Evolutionary conservation across 805 yeast genomes (phyloP).

Genomic region (Sungouiozyma intestinalis): DNA sequence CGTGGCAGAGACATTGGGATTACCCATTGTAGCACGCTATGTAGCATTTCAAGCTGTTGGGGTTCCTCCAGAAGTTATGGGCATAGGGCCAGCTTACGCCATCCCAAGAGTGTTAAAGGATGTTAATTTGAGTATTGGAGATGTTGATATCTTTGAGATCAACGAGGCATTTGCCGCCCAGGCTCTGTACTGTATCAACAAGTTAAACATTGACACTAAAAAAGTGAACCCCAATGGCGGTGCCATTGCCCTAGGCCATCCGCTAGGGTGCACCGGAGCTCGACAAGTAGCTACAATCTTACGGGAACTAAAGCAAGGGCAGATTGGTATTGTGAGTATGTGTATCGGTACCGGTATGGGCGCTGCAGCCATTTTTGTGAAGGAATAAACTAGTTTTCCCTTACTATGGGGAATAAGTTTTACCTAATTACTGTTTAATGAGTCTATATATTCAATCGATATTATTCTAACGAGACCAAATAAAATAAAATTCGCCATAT

Average conservation of each 20-base stretch:
- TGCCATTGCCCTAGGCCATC: conserved; percentile 94
- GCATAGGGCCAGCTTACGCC: conserved; percentile 94
- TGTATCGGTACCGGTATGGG: conserved; percentile 99
- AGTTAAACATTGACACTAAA: conserved; percentile 52
- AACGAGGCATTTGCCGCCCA: conserved; percentile 98
- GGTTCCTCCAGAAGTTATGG: conserved; percentile 96
- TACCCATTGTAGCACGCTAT: conserved; percentile 70
- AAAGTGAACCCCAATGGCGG: conserved; percentile 91
- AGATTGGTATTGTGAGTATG: conserved; percentile 90
- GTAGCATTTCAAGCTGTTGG: conserved; percentile 76
- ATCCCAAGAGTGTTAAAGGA: conserved; percentile 72
- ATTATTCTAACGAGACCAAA: neutral
- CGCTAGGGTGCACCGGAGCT: conserved; percentile 84
- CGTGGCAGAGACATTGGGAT: conserved; percentile 62
- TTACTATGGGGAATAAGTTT: no score
- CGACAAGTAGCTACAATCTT: conserved; percentile 86
- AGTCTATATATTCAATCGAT: no score
- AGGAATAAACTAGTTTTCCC: conserved; percentile 55
- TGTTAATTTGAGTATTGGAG: conserved; percentile 48
- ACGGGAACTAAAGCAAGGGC: conserved; percentile 67
- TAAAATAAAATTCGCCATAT: no score
- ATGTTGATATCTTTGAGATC: conserved; percentile 71
- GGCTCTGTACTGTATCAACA: conserved; percentile 64
- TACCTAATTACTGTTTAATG: no score
- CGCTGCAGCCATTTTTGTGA: conserved; percentile 79